Percentiles rank a stretch among this genome's conserved stretches.
Evolutionary conservation across 345 rosid species (phyloP).

Genomic region (Citrus maxima): DNA sequence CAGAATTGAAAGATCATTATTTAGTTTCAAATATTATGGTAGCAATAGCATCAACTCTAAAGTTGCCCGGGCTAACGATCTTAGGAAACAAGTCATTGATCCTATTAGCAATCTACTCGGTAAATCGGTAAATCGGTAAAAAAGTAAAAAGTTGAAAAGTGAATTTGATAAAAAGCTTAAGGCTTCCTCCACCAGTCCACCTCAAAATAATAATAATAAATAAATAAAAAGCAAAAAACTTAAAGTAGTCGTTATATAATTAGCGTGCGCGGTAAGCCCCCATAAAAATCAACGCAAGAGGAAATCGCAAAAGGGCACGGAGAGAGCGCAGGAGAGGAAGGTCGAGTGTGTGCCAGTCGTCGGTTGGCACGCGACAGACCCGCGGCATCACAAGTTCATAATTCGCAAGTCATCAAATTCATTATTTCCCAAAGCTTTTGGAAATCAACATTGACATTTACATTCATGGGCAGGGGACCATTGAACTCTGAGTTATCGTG

Average conservation of each 20-base stretch:
- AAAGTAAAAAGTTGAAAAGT: too few relatives aligned
- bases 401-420: not conserved
- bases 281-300: not conserved
- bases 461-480: not conserved
- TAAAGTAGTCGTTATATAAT: too few relatives aligned
- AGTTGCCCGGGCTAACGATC: too few relatives aligned
- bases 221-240: too few relatives aligned
- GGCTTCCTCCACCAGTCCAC: too few relatives aligned
- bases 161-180: too few relatives aligned
- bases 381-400: conserved; percentile 6
- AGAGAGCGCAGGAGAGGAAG: conserved; percentile 4
- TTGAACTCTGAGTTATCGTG: not conserved
- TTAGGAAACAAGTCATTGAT: too few relatives aligned
- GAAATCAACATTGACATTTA: not conserved
- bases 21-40: too few relatives aligned
- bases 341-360: conserved; percentile 9
- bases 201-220: too few relatives aligned
- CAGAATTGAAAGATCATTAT: too few relatives aligned
- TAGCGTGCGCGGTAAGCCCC: not conserved
- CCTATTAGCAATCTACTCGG: too few relatives aligned
- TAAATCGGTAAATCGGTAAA: not conserved
- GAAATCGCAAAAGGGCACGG: not conserved
- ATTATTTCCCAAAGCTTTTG: not conserved
- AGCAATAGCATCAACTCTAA: too few relatives aligned
- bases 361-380: conserved; percentile 14